Conservation (phyloP, 441 rosid species). For the Cnidoscolus chayamansa region DNA sequence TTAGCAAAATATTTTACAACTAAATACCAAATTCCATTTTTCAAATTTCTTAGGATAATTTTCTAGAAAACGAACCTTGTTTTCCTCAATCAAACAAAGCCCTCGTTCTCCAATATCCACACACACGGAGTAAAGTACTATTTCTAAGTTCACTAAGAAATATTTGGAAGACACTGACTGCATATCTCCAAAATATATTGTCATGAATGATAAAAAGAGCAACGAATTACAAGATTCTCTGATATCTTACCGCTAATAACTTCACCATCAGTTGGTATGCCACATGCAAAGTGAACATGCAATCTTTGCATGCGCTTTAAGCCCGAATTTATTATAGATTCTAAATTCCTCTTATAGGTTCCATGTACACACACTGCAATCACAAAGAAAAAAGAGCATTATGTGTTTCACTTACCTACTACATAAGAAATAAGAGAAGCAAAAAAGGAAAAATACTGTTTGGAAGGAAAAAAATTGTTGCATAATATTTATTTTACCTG, state of each 20-base stretch:
- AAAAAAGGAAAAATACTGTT: not conserved
- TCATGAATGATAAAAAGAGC: not conserved
- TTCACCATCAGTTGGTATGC: slow-evolving; percentile 77
- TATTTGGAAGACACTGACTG: not conserved
- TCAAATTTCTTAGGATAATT: too few species aligned
- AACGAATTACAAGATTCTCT: not conserved
- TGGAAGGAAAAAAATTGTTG: slow-evolving; percentile 2
- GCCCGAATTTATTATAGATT: slow-evolving; percentile 67
- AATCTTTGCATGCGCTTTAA: slow-evolving; percentile 74
- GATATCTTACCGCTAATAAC: slow-evolving; percentile 68
- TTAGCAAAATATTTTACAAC: too few species aligned
- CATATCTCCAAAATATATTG: not conserved
- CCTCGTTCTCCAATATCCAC: not conserved
- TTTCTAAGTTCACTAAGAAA: not conserved
- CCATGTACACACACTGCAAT: slow-evolving; percentile 71
- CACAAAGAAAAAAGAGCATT: not conserved
- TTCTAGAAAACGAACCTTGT: too few species aligned
- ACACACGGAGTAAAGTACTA: not conserved
- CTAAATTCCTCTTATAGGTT: slow-evolving; percentile 36
- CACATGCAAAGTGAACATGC: slow-evolving; percentile 84
- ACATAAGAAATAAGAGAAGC: not conserved
- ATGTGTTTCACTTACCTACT: slow-evolving; percentile 5
- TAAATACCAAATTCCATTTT: too few species aligned
- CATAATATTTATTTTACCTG: slow-evolving; percentile 34
- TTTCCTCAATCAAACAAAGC: too few species aligned